Conservation (phyloP, 805 yeast species). For the Candida boleticola region DNA sequence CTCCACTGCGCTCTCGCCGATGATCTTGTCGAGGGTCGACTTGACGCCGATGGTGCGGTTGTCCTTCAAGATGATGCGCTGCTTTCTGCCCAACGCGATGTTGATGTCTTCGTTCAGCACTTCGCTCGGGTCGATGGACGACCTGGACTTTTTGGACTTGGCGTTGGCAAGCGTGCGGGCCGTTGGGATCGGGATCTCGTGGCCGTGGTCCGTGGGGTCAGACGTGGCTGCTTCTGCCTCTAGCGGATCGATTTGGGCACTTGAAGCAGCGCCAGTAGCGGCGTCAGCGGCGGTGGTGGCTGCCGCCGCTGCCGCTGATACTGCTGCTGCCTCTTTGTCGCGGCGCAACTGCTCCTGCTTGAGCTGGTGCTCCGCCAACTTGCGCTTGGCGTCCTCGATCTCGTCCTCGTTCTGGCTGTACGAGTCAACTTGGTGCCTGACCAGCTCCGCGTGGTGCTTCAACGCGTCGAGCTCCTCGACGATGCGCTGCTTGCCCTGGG, state of each 20-base stretch:
- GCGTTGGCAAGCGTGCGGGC: not conserved
- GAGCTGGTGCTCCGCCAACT: not conserved
- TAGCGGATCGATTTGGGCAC: not conserved
- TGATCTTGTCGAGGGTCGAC: not conserved
- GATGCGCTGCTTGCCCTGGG: slow-evolving; percentile 34
- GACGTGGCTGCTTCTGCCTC: not conserved
- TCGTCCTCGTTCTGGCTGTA: slow-evolving; percentile 2
- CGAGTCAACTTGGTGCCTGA: slow-evolving; percentile 15
- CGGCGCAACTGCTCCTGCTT: not conserved
- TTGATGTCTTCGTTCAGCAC: slow-evolving; percentile 4
- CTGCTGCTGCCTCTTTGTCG: not conserved
- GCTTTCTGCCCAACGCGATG: slow-evolving; percentile 3
- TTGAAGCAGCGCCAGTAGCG: not conserved
- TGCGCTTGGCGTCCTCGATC: not conserved
- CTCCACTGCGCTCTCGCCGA: not conserved
- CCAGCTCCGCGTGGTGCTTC: slow-evolving; percentile 11
- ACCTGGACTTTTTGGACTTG: slow-evolving; percentile 2
- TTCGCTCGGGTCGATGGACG: slow-evolving; percentile 5
- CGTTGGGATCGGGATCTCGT: not conserved
- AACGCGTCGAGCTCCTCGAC: slow-evolving; percentile 11
- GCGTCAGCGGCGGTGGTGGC: not conserved
- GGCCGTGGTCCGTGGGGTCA: not conserved
- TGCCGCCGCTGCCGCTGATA: not conserved
- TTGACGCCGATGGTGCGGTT: slow-evolving; percentile 1
- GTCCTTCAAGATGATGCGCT: slow-evolving; percentile 1